Base-by-base conservation (phyloP, 306 rosid species). In the Luffa aegyptiaca region DNA sequence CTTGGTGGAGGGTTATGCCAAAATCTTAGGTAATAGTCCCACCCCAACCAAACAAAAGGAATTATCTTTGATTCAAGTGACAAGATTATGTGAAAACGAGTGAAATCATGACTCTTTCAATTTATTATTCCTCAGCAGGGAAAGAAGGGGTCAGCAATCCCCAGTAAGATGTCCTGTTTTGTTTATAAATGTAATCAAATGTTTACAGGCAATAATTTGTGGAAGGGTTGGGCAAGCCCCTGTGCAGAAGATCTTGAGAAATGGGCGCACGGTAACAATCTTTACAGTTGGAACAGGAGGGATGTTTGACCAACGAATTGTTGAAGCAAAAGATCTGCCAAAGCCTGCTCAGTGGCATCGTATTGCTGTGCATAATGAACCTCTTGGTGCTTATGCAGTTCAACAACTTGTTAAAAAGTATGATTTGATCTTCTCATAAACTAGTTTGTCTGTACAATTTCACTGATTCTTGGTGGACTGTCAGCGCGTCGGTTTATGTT, bases 271-370 rank as follows among this genome's bases (percentile, higher is more conserved):
- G 53, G 76, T 93, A 48, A 93, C 96, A 81, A 90, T 93, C 80
- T 95, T 95, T 81, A 95, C 97, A 0, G 99, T 95, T 83, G 99
- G 97, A 78, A 95, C 99, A 0, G 99, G 98, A n/a, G 99, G 97
- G 74, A 84, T 91, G 97, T 93, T 62, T 83, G 99, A 95, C 84
- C 99, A 95, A 84, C 90, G 99, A 87, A 80, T 78, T 82, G 21
- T 45, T 55, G 88, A 88, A 53, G 77, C 86, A 78, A 81, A 77
- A 75, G 96, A 88, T 86, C 72, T 89, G 91, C 98, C 97, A 52
- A 95, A 53, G 81, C 98, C 97, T 14, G 92, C 87, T 42, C 99
- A 95, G 75, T 95, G 97, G 99, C 99, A 95, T 87, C 88, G 99
- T 81, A 76, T 95, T 85, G 96, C 96, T 65, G 97, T 95, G 83